Base-by-base conservation (phyloP, 306 rosid species). In the Arachis stenosperma region DNA sequence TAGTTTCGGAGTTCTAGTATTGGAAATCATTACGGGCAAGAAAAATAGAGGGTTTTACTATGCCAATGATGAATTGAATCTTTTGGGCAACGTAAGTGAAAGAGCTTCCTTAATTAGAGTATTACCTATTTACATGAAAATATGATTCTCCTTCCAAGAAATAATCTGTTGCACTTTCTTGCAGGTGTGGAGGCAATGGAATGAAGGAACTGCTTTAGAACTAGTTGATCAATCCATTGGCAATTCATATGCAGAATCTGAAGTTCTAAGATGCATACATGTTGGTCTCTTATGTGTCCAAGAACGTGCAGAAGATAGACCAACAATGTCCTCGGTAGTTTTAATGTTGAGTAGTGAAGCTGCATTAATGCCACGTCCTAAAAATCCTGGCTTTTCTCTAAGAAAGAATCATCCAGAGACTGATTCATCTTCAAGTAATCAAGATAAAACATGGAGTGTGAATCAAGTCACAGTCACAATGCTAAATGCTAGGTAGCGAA, bases 151-250 rank as follows among this genome's bases (percentile, higher is more conserved):
- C 39, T 39, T 44, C 48, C 60, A 56, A 70, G 52, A 79, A 58
- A 70, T 3, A 67, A 67, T 39, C 57, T 65, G 46, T 39, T 10
- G n/a, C 52, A 50, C 17, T 64, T 29, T 80, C 37, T 69, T 80
- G 75, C 71, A 91, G 97, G 88, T 83, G 56, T 91, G 97, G 97
- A 78, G 54, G 65, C 84, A 73, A 8, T 91, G 97, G 97, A 87
- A 47, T 62, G 89, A 85, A 75, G 86, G 84, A 22, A 87, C 51
- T 22, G 87, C 74, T 9, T 70, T 91, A 70, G 95, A 85, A 54
- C 68, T 88, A 2, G 13, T 85, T 22, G 97, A 91, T 88, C 58
- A 89, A 11, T 80, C 89, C 0, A 51, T 84, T 50, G 70, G 75
- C 1, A 69, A 85, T 46, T 78, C 90, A 61, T 84, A 61, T 64